A percentile compares a stretch with the other conserved stretches of the same genome.
phyloP scores from a whole-genome alignment of 306 rosid genomes.

The Prunus padus region DNA sequence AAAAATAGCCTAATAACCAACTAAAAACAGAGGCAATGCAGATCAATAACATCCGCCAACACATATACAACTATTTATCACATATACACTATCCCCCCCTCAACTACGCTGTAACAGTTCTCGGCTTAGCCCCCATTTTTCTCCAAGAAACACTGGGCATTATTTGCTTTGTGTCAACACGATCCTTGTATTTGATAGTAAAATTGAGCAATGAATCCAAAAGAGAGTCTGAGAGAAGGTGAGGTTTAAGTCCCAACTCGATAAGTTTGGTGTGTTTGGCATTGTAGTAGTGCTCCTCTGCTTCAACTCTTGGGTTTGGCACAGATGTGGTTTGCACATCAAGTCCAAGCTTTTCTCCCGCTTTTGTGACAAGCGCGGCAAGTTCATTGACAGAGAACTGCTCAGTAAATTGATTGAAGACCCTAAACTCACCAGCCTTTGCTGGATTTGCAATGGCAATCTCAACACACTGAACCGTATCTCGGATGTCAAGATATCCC shows the following conservation, averaged over 20 bases:
- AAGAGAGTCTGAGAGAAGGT: conserved; percentile 89
- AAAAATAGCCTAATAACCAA: neutral
- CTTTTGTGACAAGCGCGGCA: conserved; percentile 72
- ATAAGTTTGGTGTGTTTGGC: conserved; percentile 89
- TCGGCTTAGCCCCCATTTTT: conserved; percentile 72
- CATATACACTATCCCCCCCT: conserved; percentile 6
- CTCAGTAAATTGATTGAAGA: conserved; percentile 91
- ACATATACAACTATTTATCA: neutral
- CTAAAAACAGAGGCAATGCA: neutral
- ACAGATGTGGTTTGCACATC: conserved; percentile 68
- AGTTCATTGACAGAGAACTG: conserved; percentile 89
- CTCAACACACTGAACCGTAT: conserved; percentile 94
- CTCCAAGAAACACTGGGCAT: conserved; percentile 96
- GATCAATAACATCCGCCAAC: neutral
- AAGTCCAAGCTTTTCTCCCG: conserved; percentile 81
- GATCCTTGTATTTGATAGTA: conserved; percentile 66
- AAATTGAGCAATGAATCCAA: conserved; percentile 90
- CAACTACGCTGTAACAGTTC: conserved; percentile 54
- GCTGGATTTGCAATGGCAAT: conserved; percentile 95
- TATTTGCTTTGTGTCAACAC: conserved; percentile 83
- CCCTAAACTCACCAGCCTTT: conserved; percentile 76
- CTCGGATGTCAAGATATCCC: conserved; percentile 94
- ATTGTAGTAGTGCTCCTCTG: conserved; percentile 97
- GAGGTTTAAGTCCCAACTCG: conserved; percentile 88
- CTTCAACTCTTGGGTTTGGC: conserved; percentile 96